Conservation (phyloP, 768 basidiomycete species). For the Coprinopsis sp. region DNA sequence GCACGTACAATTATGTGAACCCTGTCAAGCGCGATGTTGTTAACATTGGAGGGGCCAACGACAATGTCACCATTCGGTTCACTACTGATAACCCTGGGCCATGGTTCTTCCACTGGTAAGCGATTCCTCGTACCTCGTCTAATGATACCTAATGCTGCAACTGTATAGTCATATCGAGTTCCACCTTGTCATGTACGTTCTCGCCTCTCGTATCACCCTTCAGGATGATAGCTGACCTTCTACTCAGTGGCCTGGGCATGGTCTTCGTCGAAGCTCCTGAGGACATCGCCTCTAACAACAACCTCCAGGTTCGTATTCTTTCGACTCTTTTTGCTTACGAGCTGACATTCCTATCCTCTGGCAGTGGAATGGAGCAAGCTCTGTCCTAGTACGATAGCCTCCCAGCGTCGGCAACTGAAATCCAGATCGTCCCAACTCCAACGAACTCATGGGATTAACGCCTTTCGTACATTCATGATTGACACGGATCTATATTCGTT, state of each 20-base stretch:
- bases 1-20: constrained; percentile 40
- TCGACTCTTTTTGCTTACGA: constrained; percentile 38
- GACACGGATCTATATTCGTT: too few species aligned
- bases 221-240: not conserved
- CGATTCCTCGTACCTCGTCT: not conserved
- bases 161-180: constrained; percentile 6
- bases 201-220: not conserved
- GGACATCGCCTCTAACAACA: constrained; percentile 2
- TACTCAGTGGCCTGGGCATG: constrained; percentile 24
- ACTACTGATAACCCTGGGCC: constrained; percentile 65
- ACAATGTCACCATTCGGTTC: constrained; percentile 56
- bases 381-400: too few species aligned
- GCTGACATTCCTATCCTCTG: constrained; percentile 33
- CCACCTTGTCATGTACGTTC: constrained; percentile 12
- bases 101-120: constrained; percentile 46
- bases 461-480: too few species aligned
- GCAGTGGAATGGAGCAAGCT: too few species aligned
- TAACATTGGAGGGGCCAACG: constrained; percentile 31
- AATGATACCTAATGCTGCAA: too few species aligned
- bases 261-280: constrained; percentile 28
- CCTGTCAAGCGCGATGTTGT: constrained; percentile 59
- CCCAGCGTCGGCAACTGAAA: too few species aligned
- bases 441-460: too few species aligned
- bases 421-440: too few species aligned
- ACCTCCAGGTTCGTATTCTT: constrained; percentile 27